Conservation (phyloP, 805 yeast genomes). For the Maudiozyma saulgeensis region DNA sequence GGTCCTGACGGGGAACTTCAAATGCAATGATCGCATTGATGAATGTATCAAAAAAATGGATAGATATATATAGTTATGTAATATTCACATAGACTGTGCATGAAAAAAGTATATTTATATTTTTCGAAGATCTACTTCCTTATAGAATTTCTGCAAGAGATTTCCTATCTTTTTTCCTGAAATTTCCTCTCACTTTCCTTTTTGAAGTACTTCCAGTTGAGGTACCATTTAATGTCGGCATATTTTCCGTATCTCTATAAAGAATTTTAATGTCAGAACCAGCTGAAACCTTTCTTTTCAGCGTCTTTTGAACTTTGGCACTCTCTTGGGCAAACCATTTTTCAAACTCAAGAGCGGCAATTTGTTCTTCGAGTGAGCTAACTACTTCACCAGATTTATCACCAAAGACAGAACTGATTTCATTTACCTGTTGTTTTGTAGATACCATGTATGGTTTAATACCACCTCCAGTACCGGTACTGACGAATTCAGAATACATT, state of each 20-base stretch:
- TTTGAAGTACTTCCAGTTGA: slow-evolving; percentile 4
- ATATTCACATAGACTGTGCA: background rate
- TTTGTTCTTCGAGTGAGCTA: slow-evolving; percentile 48
- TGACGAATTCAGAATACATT: slow-evolving; percentile 14
- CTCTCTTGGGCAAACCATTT: slow-evolving; percentile 84
- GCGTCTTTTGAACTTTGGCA: slow-evolving; percentile 44
- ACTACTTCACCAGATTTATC: background rate
- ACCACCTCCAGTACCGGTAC: slow-evolving; percentile 16
- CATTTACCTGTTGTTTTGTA: slow-evolving; percentile 4
- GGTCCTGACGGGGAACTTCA: background rate
- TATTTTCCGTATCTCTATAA: slow-evolving; percentile 11
- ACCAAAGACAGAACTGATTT: slow-evolving; percentile 6
- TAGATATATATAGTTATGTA: background rate
- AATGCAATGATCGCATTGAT: background rate
- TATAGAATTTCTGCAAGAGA: background rate
- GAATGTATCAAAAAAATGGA: background rate
- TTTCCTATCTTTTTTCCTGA: slow-evolving; percentile 6
- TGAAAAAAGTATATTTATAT: background rate
- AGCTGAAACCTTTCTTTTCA: slow-evolving; percentile 9
- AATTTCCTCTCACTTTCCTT: slow-evolving; percentile 13
- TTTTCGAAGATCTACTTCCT: background rate
- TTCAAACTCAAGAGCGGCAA: slow-evolving; percentile 76
- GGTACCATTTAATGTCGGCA: slow-evolving; percentile 11
- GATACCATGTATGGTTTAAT: slow-evolving; percentile 12
- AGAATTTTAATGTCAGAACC: slow-evolving; percentile 9